Conservation (phyloP, 306 rosid species). For the Mimosa pudica region DNA sequence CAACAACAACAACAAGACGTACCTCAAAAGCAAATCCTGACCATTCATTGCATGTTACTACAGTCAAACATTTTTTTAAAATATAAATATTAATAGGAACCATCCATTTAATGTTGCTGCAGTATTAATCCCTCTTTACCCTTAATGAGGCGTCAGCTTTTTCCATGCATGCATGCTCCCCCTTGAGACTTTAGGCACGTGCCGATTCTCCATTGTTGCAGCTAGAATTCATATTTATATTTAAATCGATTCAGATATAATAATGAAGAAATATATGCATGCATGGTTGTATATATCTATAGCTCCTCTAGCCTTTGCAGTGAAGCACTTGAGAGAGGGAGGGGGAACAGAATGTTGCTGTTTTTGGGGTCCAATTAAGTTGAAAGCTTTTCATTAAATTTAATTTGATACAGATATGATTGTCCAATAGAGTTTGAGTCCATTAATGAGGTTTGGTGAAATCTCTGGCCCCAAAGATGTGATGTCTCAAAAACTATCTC, state of each 20-base stretch:
- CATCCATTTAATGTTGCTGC: constrained; percentile 48
- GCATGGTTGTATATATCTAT: neutral
- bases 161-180: constrained; percentile 41
- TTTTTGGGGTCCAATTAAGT: constrained; percentile 41
- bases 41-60: constrained; percentile 36
- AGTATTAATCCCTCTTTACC: constrained; percentile 22
- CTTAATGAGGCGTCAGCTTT: constrained; percentile 53
- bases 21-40: constrained; percentile 39
- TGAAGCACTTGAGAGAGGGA: constrained; percentile 3
- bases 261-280: neutral
- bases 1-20: constrained; percentile 34
- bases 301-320: constrained; percentile 16
- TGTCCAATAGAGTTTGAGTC: constrained; percentile 44
- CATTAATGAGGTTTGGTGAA: constrained; percentile 83
- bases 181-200: constrained; percentile 44
- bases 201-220: constrained; percentile 27
- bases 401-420: constrained; percentile 34
- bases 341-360: constrained; percentile 51
- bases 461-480: constrained; percentile 55
- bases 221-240: constrained; percentile 6
- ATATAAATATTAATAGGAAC: neutral
- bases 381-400: constrained; percentile 37
- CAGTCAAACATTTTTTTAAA: constrained; percentile 32
- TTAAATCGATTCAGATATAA: neutral
- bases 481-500: constrained; percentile 64